Base-by-base conservation (phyloP, 2,329 filamentous ascomycete species). In the Cercospora zeina region DNA sequence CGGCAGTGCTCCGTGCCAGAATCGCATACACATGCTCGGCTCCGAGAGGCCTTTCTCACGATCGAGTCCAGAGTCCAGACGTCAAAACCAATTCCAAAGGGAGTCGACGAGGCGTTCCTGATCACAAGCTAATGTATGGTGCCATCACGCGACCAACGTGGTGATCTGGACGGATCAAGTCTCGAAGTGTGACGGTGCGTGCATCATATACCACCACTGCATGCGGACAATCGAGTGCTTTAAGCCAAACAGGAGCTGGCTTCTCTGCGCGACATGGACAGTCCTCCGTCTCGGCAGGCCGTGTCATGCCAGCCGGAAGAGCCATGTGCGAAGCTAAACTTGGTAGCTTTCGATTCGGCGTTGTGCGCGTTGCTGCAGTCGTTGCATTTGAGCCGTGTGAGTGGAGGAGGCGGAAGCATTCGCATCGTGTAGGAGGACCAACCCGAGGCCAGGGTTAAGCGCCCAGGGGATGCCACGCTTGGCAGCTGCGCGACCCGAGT, bases 381-480 rank as follows among this genome's bases (percentile, higher is more conserved):
- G 36, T 47, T 36, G 57, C 58, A 54, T 45, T 62, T 30, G 11
- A 24, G 59, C 37, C 33, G 55, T 65, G 34, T 57, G 47, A 54
- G 30, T 36, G 51, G 50, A 24, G 10, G 47, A 39, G 31, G 31
- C 16, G 33, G 14, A 56, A 19, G 24, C 37, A 57, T 62, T 53
- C 34, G 49, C 56, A 57, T 6, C 56, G 58, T 59, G 58, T 14
- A n/a, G 6, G 14, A 47, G 45, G 51, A 37, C 61, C 56, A 63
- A 63, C 54, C 61, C 61, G 51, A 60, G 49, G 16, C 31, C 14
- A 53, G 50, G 50, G 30, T 54, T 63, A 63, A 55, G 56, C 61
- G 61, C 61, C 54, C 27, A 24, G 19, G 27, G 33, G 39, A 54
- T 42, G 47, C 24, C 42, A 55, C 33, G 39, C 55, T 53, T 54